phyloP scores from a whole-genome alignment of 148 eudicot species.

The Camellia japonica region DNA sequence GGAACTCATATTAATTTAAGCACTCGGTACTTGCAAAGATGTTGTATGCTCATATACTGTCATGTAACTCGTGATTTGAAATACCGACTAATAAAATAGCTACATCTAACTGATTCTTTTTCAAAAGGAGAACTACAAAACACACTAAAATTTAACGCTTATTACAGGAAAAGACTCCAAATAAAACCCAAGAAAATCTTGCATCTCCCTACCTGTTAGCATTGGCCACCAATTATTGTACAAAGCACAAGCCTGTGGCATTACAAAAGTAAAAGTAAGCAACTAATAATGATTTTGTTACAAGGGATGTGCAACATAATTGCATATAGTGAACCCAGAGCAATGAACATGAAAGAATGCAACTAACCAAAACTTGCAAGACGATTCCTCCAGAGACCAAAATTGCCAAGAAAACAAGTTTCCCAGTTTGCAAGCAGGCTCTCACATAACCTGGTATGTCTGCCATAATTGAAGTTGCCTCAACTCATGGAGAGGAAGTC shows the following conservation, averaged over 20 bases:
- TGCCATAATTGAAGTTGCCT: slow-evolving; percentile 47
- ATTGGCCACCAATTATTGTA: slow-evolving; percentile 98
- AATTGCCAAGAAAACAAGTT: slow-evolving; percentile 74
- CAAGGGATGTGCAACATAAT: neutral
- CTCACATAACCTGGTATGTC: slow-evolving; percentile 60
- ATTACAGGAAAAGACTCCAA: neutral
- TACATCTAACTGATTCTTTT: neutral
- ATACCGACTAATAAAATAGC: neutral
- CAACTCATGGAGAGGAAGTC: slow-evolving; percentile 23
- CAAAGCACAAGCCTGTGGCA: slow-evolving; percentile 91
- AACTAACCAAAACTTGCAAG: slow-evolving; percentile 74
- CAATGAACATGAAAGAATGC: neutral
- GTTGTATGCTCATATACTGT: neutral
- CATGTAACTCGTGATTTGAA: neutral
- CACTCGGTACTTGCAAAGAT: neutral
- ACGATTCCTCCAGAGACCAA: slow-evolving; percentile 72
- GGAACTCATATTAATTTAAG: neutral
- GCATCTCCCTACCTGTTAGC: slow-evolving; percentile 62
- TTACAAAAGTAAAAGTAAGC: slow-evolving; percentile 13
- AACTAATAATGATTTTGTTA: neutral
- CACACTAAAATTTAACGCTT: neutral
- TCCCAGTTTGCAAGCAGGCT: slow-evolving; percentile 75
- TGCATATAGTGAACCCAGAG: neutral
- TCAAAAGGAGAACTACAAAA: neutral
- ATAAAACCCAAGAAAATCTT: neutral